Percentiles rank a stretch among this genome's conserved stretches.
Conservation (phyloP, 495 filamentous ascomycete species). For the Friedmanniomyces endolithicus region DNA sequence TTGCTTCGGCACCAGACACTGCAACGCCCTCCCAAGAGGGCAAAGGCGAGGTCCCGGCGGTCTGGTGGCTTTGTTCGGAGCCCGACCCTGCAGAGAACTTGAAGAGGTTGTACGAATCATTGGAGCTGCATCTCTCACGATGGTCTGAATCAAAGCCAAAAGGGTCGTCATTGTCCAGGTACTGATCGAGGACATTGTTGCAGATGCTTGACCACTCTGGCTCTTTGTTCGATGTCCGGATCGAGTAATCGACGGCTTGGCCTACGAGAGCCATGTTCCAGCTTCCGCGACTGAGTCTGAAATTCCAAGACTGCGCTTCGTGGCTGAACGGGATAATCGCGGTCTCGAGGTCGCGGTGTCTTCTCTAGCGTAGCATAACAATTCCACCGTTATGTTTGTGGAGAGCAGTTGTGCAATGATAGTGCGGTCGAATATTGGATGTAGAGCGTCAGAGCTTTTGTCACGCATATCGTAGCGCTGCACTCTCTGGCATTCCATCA, state of each 20-base stretch:
- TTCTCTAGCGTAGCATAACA: no score
- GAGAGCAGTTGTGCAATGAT: no score
- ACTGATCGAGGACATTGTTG: slow-evolving; percentile 33
- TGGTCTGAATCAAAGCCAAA: slow-evolving; percentile 25
- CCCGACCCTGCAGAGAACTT: slow-evolving; percentile 26
- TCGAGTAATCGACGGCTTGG: slow-evolving; percentile 16
- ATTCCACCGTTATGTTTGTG: no score
- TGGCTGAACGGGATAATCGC: neutral
- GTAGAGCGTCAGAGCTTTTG: neutral
- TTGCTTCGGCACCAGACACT: slow-evolving; percentile 14
- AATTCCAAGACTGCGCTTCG: neutral
- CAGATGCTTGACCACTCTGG: slow-evolving; percentile 25
- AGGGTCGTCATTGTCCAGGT: slow-evolving; percentile 27
- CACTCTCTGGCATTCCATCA: neutral
- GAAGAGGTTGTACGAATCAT: slow-evolving; percentile 21
- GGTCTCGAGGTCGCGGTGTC: neutral
- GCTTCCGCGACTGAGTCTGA: neutral
- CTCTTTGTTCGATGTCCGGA: slow-evolving; percentile 30
- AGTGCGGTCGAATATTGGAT: neutral
- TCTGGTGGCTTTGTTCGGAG: slow-evolving; percentile 26
- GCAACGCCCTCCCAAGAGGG: slow-evolving; percentile 15
- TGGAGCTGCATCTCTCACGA: slow-evolving; percentile 23
- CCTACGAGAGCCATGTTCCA: slow-evolving; percentile 7
- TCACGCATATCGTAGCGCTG: neutral
- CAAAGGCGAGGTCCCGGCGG: slow-evolving; percentile 21